phyloP scores from a whole-genome alignment of 2,329 filamentous ascomycete species.

The Fusarium coicis region DNA sequence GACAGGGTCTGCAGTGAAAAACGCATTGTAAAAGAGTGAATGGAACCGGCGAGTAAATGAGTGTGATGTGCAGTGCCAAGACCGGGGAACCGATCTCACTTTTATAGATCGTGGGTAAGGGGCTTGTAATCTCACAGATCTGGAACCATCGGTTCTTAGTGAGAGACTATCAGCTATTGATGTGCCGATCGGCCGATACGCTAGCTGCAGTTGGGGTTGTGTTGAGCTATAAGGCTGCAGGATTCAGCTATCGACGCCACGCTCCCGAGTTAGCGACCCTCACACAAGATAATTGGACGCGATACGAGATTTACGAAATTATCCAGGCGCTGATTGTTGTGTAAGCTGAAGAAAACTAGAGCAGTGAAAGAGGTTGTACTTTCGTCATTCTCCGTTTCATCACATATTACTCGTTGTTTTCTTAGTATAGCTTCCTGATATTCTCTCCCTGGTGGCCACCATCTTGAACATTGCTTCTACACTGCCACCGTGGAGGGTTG shows the following conservation, averaged over 20 bases:
- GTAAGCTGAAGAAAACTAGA: too few species aligned
- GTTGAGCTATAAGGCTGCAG: neutral
- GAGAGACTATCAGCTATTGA: neutral
- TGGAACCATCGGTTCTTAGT: neutral
- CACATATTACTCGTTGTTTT: fast-evolving
- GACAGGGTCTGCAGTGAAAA: fast-evolving
- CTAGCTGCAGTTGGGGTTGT: neutral
- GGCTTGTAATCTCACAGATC: neutral
- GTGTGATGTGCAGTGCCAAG: neutral
- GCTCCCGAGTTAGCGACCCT: too few species aligned
- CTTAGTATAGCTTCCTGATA: too few species aligned
- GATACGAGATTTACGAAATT: neutral
- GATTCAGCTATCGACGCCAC: neutral
- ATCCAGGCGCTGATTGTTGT: too few species aligned
- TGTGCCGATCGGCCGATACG: neutral
- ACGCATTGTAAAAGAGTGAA: neutral
- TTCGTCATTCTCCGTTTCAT: too few species aligned
- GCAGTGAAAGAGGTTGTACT: neutral
- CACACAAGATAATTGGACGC: neutral
- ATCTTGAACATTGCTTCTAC: neutral
- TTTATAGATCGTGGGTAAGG: neutral
- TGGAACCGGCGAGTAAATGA: neutral
- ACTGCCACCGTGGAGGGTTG: neutral
- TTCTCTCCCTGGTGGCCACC: too few species aligned
- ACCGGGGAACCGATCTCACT: neutral